Base-by-base conservation (phyloP, 257 asterid genomes). In the Agastache rugosa region DNA sequence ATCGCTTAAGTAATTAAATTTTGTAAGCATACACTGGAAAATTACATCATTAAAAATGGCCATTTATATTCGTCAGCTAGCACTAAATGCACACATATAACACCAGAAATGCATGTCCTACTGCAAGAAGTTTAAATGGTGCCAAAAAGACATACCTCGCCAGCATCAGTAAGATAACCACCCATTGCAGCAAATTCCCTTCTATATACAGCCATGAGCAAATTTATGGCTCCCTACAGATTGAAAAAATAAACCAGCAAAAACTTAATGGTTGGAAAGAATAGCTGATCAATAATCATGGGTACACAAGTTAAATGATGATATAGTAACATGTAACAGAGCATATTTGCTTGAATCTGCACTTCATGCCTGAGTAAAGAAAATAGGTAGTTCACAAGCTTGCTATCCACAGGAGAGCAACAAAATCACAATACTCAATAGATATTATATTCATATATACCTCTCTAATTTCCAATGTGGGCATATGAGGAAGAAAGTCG, bases 401-500 rank as follows among this genome's bases (percentile, higher is more conserved):
- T 68, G 56, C 60, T 31, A 76, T 67, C 44, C 67, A 78, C 9
- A 45, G 63, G 74, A 54, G 29, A 60, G 62, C n/a, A 67, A 48
- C 58, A 50, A 50, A 62, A 50, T 23, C 25, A 56, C 20, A 23
- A 44, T 16, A 47, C 58, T 65, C 35, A 72, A 42, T 53, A 31
- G 19, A 69, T 60, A 22, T 56, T 69, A 34, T 66, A 61, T 44
- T 77, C 63, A 68, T 71, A 75, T 73, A 78, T 87, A 93, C 98
- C 99, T 95, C 99, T 86, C 99, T 91, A 75, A 94, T 94, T 79
- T 95, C 97, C 56, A 95, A 77, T 10, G 98, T 94, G 69, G 98
- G 99, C 98, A 95, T 92, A 76, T 95, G 99, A 62, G 99, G 99
- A 80, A 95, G 98, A 82, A 95, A 95, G 84, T 95, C 99, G 44